Percentiles rank a stretch among this genome's conserved stretches.
These are phyloP conservation scores for Botrytis paeoniae DNA, from an alignment of 2,329 filamentous ascomycete species.

Conservation along the genomic window DNA sequence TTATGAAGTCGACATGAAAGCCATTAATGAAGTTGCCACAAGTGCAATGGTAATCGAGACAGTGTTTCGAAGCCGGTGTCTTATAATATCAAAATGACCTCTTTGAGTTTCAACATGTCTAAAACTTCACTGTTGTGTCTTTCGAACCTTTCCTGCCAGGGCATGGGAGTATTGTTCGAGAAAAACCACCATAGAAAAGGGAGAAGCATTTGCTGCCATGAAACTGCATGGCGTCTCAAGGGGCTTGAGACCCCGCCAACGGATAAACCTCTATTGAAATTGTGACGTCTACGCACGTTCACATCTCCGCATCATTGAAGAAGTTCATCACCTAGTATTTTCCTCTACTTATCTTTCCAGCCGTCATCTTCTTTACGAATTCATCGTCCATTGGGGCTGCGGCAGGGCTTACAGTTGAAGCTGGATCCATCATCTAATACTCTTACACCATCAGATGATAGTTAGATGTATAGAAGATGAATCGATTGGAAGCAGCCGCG, in stretches of 20 bases:
- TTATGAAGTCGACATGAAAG: not conserved
- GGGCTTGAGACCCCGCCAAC: conserved; percentile 17
- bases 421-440: conserved; percentile 12
- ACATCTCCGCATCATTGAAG: conserved; percentile 1
- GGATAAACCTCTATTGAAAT: not conserved
- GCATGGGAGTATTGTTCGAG: not conserved
- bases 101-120: conserved; percentile 1
- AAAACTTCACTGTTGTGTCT: not conserved
- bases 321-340: not conserved
- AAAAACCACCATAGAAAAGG: not conserved
- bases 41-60: not conserved
- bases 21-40: not conserved
- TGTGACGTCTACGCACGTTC: conserved; percentile 3
- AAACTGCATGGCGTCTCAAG: conserved; percentile 9
- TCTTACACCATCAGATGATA: conserved; percentile 3
- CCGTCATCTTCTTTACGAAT: not conserved
- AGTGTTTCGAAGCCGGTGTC: conserved; percentile 7
- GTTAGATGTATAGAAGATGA: not conserved
- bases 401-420: conserved; percentile 4
- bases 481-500: not conserved
- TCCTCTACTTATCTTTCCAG: not conserved
- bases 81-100: not conserved
- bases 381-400: not conserved
- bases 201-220: conserved; percentile 1
- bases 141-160: not conserved